Percentiles rank a stretch among this genome's conserved stretches.
These are phyloP conservation scores for Tolypocladium amazonense DNA, from an alignment of 2,329 filamentous ascomycete species.

Conservation along the genomic window DNA sequence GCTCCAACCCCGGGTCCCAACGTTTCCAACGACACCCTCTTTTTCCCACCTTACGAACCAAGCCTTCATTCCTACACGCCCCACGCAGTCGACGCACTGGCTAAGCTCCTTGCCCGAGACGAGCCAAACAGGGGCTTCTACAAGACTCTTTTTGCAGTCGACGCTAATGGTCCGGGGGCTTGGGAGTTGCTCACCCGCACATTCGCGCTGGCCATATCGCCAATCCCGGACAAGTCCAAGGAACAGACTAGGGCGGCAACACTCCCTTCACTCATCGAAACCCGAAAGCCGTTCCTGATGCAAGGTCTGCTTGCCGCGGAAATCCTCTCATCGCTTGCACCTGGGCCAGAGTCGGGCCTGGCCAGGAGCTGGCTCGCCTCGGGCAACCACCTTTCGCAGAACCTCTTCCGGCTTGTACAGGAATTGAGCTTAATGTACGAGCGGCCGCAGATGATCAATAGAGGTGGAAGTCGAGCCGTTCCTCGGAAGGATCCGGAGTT, in stretches of 20 bases:
- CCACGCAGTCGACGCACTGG: slow-evolving; percentile 78
- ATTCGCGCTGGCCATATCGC: slow-evolving; percentile 77
- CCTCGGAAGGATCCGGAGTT: slow-evolving; percentile 38
- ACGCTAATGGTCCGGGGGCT: slow-evolving; percentile 51
- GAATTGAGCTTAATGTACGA: slow-evolving; percentile 57
- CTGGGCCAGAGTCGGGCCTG: slow-evolving; percentile 59
- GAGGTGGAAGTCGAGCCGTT: slow-evolving; percentile 20
- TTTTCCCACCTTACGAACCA: slow-evolving; percentile 75
- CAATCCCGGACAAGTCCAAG: slow-evolving; percentile 58
- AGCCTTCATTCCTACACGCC: slow-evolving; percentile 78
- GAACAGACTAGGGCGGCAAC: slow-evolving; percentile 45
- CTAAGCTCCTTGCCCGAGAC: slow-evolving; percentile 84
- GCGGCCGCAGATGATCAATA: slow-evolving; percentile 6
- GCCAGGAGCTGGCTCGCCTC: slow-evolving; percentile 74
- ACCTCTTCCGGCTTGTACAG: slow-evolving; percentile 64
- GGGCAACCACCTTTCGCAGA: slow-evolving; percentile 73
- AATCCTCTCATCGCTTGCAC: slow-evolving; percentile 68
- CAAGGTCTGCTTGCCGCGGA: slow-evolving; percentile 87
- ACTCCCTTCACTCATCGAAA: slow-evolving; percentile 60
- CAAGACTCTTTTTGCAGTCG: slow-evolving; percentile 68
- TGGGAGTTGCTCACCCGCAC: slow-evolving; percentile 77
- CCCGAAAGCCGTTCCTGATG: slow-evolving; percentile 79
- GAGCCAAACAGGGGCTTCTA: slow-evolving; percentile 86
- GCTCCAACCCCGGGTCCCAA: slow-evolving; percentile 67
- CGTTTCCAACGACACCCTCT: slow-evolving; percentile 44